These are phyloP conservation scores for Trichoderma semiorbis DNA, from an alignment of 2,329 filamentous ascomycete species.

Conservation along the genomic window DNA sequence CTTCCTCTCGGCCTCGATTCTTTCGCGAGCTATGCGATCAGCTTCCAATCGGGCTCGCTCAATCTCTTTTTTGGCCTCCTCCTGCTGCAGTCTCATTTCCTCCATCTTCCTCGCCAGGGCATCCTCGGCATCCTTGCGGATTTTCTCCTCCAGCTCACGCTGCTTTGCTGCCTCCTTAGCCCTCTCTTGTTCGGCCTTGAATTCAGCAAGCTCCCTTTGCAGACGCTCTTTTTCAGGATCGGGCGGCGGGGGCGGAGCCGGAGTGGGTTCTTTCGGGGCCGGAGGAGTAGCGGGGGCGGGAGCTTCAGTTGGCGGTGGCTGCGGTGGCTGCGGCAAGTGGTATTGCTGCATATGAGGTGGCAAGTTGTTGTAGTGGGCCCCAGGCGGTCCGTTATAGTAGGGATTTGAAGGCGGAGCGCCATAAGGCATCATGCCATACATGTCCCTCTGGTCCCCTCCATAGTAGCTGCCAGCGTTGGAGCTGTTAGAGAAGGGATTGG, in stretches of 20 bases:
- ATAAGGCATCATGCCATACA: conserved; percentile 53
- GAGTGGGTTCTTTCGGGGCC: conserved; percentile 37
- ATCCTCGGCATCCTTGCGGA: conserved; percentile 45
- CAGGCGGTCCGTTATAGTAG: conserved; percentile 29
- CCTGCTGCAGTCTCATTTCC: conserved; percentile 40
- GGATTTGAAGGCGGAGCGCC: conserved; percentile 26
- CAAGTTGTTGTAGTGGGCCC: conserved; percentile 33
- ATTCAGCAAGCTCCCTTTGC: conserved; percentile 54
- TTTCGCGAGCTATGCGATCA: conserved; percentile 42
- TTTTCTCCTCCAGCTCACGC: conserved; percentile 43
- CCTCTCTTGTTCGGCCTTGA: conserved; percentile 45
- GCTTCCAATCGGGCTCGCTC: conserved; percentile 46
- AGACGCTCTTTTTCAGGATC: conserved; percentile 61
- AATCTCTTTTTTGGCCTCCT: conserved; percentile 46
- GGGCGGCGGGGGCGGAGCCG: conserved; percentile 29
- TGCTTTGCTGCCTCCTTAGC: conserved; percentile 45
- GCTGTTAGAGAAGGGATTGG: conserved; percentile 43
- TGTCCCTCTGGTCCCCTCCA: conserved; percentile 33
- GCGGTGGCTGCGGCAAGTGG: conserved; percentile 41
- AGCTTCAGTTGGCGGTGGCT: conserved; percentile 42
- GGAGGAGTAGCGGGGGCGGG: conserved; percentile 32
- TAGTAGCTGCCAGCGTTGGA: conserved; percentile 42
- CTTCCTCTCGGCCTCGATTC: conserved; percentile 43
- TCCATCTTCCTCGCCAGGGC: conserved; percentile 41
- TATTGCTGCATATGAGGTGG: conserved; percentile 35